phyloP scores from a whole-genome alignment of 768 basidiomycete genomes.

The Boletellus sp. region DNA sequence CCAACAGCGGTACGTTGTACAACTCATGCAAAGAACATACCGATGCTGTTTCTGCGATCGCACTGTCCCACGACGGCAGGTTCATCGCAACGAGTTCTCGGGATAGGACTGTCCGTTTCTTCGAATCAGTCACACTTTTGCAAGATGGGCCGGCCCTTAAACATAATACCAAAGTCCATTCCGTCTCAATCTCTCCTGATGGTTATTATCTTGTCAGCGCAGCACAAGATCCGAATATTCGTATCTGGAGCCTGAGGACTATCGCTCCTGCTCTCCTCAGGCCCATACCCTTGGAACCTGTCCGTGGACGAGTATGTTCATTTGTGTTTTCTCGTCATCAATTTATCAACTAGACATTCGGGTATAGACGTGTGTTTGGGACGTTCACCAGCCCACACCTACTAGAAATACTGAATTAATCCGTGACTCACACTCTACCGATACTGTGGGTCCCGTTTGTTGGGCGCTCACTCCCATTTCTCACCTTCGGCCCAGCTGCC shows the following conservation, averaged over 20 bases:
- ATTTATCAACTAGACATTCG: background rate
- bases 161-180: conserved; percentile 8
- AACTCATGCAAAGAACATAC: conserved; percentile 11
- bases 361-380: background rate
- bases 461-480: too few species aligned
- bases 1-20: background rate
- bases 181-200: conserved; percentile 17
- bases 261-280: conserved; percentile 14
- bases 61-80: conserved; percentile 12
- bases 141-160: conserved; percentile 16
- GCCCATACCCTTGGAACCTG: conserved; percentile 9
- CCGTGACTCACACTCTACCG: background rate
- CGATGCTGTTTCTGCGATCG: conserved; percentile 19
- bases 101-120: conserved; percentile 29
- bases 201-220: conserved; percentile 15
- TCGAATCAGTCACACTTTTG: conserved; percentile 20
- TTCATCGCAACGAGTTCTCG: conserved; percentile 27
- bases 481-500: too few species aligned
- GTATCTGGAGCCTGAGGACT: conserved; percentile 14
- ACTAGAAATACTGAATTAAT: background rate
- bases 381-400: background rate
- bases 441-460: too few species aligned
- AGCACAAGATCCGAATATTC: conserved; percentile 11
- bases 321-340: background rate
- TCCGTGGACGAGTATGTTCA: conserved; percentile 12